phyloP scores from a whole-genome alignment of 495 filamentous ascomycete species.

The Delitschia confertaspora region DNA sequence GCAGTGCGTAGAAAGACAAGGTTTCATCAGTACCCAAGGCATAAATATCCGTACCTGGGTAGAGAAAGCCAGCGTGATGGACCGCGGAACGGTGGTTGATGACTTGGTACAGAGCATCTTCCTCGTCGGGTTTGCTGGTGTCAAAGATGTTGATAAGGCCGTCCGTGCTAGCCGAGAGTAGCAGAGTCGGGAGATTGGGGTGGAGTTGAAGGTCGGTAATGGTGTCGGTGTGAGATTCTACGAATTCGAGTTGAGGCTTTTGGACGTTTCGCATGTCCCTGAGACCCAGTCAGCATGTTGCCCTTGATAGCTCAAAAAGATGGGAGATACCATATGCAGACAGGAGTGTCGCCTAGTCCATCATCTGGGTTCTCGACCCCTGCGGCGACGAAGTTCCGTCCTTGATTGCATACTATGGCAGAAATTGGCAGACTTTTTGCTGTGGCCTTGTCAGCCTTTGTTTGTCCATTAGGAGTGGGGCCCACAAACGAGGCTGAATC shows the following conservation, averaged over 20 bases:
- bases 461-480: slow-evolving; percentile 2
- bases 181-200: slow-evolving; percentile 49
- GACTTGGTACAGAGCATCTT: slow-evolving; percentile 75
- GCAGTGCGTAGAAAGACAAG: slow-evolving; percentile 66
- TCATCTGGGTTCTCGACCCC: slow-evolving; percentile 68
- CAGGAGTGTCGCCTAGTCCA: slow-evolving; percentile 51
- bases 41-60: slow-evolving; percentile 40
- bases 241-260: slow-evolving; percentile 51
- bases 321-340: slow-evolving; percentile 67
- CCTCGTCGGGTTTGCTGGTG: slow-evolving; percentile 51
- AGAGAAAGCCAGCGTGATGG: slow-evolving; percentile 73
- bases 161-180: slow-evolving; percentile 88
- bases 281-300: neutral
- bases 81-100: slow-evolving; percentile 80
- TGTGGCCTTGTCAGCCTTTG: no score
- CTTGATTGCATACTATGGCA: slow-evolving; percentile 56
- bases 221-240: slow-evolving; percentile 87
- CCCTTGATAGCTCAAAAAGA: neutral
- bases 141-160: slow-evolving; percentile 82
- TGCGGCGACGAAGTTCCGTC: slow-evolving; percentile 54
- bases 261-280: slow-evolving; percentile 61
- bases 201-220: slow-evolving; percentile 69
- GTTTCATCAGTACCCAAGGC: slow-evolving; percentile 60
- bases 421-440: slow-evolving; percentile 47
- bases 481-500: slow-evolving; percentile 19